Percentiles rank a stretch among this genome's conserved stretches.
phyloP scores from a whole-genome alignment of 306 rosid species.

The Hippophae tibetana region DNA sequence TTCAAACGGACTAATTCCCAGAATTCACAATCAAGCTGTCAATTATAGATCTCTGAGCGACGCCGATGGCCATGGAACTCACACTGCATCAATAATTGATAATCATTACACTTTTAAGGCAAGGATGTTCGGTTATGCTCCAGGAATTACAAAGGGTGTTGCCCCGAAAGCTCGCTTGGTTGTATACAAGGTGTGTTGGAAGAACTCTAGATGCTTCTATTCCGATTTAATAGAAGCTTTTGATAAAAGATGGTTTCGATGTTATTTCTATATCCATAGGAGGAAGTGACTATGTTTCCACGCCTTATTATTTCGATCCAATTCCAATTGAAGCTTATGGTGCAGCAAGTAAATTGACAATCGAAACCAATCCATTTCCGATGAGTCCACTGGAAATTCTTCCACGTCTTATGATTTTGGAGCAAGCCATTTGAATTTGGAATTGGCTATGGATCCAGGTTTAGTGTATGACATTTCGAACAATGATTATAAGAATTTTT shows the following conservation, averaged over 20 bases:
- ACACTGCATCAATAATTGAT: constrained; percentile 80
- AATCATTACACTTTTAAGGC: constrained; percentile 65
- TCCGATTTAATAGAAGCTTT: constrained; percentile 77
- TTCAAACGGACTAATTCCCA: constrained; percentile 36
- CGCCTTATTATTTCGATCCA: constrained; percentile 78
- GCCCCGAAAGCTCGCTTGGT: constrained; percentile 86
- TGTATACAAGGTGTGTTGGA: constrained; percentile 86
- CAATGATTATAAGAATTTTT: constrained; percentile 47
- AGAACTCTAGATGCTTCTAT: constrained; percentile 65
- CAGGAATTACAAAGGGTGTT: constrained; percentile 75
- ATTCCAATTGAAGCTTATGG: constrained; percentile 84
- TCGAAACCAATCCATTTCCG: constrained; percentile 41
- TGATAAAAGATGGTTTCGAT: constrained; percentile 68
- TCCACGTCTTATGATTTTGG: constrained; percentile 72
- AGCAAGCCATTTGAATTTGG: constrained; percentile 64
- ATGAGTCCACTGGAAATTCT: constrained; percentile 56
- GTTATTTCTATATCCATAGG: constrained; percentile 81
- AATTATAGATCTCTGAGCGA: constrained; percentile 82
- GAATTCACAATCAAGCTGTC: constrained; percentile 48
- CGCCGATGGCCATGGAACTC: constrained; percentile 92
- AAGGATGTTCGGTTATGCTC: constrained; percentile 68
- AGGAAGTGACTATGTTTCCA: constrained; percentile 61
- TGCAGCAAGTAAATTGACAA: constrained; percentile 52
- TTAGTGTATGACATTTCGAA: constrained; percentile 55
- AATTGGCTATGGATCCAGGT: constrained; percentile 77